A percentile compares a stretch with the other conserved stretches of the same genome.
These are phyloP conservation scores for Diplodia scrobiculata DNA, from an alignment of 2,329 filamentous ascomycete species.

Conservation along the genomic window DNA sequence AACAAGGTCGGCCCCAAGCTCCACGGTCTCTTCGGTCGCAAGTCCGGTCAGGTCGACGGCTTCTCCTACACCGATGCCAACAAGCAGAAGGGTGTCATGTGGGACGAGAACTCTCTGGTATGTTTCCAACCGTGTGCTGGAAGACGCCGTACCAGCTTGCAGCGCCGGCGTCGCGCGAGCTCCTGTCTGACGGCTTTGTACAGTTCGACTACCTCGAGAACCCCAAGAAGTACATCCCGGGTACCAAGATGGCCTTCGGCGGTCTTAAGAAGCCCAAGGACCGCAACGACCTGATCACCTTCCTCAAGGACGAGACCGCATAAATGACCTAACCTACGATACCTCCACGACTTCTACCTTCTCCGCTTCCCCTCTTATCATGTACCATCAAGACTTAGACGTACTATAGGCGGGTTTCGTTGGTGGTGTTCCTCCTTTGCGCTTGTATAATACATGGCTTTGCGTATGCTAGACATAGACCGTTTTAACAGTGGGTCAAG, in stretches of 20 bases:
- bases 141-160: not conserved
- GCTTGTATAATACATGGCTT: conserved; percentile 28
- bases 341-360: conserved; percentile 29
- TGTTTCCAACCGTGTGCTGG: conserved; percentile 34
- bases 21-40: conserved; percentile 95
- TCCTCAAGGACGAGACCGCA: conserved; percentile 69
- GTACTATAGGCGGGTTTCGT: conserved; percentile 40
- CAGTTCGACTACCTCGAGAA: conserved; percentile 99
- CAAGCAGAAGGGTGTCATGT: conserved; percentile 91
- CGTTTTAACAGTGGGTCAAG: conserved; percentile 25
- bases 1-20: conserved; percentile 99
- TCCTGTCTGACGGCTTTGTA: conserved; percentile 5
- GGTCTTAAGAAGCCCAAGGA: conserved; percentile 99
- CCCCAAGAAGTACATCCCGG: conserved; percentile 99
- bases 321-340: conserved; percentile 55
- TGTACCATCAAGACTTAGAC: conserved; percentile 47
- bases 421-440: conserved; percentile 23
- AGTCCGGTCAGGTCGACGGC: conserved; percentile 86
- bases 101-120: conserved; percentile 84
- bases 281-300: conserved; percentile 96
- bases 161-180: not conserved
- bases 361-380: conserved; percentile 34
- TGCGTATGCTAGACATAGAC: conserved; percentile 29
- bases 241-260: conserved; percentile 99
- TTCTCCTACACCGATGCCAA: conserved; percentile 99